phyloP scores from a whole-genome alignment of 2,329 filamentous ascomycete genomes.

The Diaporthe nobilis region DNA sequence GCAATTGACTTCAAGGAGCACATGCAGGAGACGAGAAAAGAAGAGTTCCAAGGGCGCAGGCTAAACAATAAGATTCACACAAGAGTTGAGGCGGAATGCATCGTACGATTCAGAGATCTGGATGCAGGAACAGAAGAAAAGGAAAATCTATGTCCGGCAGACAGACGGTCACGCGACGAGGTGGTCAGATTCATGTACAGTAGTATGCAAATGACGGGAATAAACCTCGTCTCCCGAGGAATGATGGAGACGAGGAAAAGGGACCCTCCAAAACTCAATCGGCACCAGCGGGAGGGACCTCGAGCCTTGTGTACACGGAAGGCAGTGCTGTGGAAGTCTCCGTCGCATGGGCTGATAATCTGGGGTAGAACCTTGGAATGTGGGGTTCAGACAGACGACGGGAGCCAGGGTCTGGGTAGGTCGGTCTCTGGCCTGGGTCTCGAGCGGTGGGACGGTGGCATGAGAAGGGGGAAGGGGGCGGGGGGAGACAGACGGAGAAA shows the following conservation, averaged over 20 bases:
- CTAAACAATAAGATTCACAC: conserved; percentile 15
- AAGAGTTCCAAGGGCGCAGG: neutral
- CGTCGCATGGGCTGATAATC: conserved; percentile 42
- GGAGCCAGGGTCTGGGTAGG: conserved; percentile 15
- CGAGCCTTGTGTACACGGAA: neutral
- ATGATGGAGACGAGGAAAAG: conserved; percentile 1
- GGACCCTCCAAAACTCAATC: conserved; percentile 29
- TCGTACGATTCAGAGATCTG: conserved; percentile 33
- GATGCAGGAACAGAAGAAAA: conserved; percentile 34
- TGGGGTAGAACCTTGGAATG: conserved; percentile 41
- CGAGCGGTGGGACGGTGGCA: neutral
- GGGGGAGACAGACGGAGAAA: conserved; percentile 6
- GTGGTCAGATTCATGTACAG: conserved; percentile 31
- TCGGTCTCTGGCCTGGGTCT: conserved; percentile 12
- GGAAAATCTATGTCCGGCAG: conserved; percentile 13
- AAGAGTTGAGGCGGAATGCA: neutral
- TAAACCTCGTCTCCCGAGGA: conserved; percentile 16
- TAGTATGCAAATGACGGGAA: conserved; percentile 24
- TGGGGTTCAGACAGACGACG: conserved; percentile 37
- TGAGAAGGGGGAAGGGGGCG: neutral
- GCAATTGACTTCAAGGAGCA: conserved; percentile 11
- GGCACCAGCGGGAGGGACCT: conserved; percentile 12
- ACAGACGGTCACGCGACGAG: conserved; percentile 29
- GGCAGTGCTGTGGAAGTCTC: conserved; percentile 34
- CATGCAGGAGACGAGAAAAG: conserved; percentile 22